phyloP scores from a whole-genome alignment of 345 rosid genomes.

The Salix purpurea region DNA sequence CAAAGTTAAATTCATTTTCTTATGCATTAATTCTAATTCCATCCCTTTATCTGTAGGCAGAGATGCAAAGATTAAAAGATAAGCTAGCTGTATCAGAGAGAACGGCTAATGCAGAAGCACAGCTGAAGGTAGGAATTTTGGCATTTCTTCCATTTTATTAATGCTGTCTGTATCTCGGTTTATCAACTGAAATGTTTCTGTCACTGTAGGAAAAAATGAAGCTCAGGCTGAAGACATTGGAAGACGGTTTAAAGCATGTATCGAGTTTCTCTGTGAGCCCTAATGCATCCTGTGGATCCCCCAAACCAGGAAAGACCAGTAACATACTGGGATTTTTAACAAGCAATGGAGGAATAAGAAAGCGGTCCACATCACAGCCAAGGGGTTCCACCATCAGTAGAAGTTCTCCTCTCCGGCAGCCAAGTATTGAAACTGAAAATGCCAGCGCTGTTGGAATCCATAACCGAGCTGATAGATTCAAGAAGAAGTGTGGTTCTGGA shows the following conservation, averaged over 20 bases:
- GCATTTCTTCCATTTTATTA: background rate
- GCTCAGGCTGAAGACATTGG: conserved; percentile 71
- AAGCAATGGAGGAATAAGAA: conserved; percentile 52
- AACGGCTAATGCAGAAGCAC: conserved; percentile 88
- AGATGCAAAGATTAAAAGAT: conserved; percentile 79
- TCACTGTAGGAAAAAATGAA: conserved; percentile 66
- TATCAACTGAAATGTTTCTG: background rate
- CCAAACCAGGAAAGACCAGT: conserved; percentile 49
- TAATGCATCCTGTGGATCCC: conserved; percentile 27
- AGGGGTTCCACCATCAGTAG: conserved; percentile 42
- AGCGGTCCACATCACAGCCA: conserved; percentile 68
- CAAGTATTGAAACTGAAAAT: conserved; percentile 26
- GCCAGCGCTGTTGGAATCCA: conserved; percentile 8
- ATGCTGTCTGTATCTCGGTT: background rate
- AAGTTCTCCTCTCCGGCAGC: conserved; percentile 43
- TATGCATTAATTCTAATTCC: background rate
- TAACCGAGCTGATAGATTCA: conserved; percentile 24
- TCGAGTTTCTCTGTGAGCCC: conserved; percentile 27
- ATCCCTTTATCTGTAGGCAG: conserved; percentile 46
- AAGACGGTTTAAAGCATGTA: conserved; percentile 55
- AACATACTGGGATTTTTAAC: conserved; percentile 67
- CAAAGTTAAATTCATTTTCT: background rate
- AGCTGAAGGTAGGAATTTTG: conserved; percentile 54
- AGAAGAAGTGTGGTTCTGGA: conserved; percentile 27
- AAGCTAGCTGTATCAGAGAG: conserved; percentile 71